A percentile compares a stretch with the other conserved stretches of the same genome.
Conservation (phyloP, 371 early-diverging fungal species). For the Nematocida sp. region DNA sequence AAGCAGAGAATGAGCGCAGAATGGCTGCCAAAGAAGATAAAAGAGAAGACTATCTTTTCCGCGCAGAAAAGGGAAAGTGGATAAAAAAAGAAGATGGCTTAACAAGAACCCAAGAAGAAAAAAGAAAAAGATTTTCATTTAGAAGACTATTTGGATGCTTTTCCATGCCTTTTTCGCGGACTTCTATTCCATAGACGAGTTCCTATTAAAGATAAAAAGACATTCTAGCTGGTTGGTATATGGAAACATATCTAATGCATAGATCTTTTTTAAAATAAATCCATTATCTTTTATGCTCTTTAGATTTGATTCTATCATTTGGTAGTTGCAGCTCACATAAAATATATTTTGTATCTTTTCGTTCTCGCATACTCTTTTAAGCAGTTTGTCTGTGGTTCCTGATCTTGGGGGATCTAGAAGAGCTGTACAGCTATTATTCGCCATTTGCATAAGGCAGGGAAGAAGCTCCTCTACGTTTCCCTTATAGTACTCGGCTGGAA, state of each 20-base stretch:
- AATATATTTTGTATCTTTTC: slow-evolving; percentile 69
- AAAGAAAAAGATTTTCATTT: neutral
- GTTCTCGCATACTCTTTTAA: slow-evolving; percentile 70
- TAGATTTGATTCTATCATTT: slow-evolving; percentile 71
- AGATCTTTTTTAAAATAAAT: slow-evolving; percentile 13
- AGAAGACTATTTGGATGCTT: too few relatives aligned
- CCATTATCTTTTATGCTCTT: slow-evolving; percentile 68
- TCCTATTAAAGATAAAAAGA: slow-evolving; percentile 41
- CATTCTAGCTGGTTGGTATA: slow-evolving; percentile 33
- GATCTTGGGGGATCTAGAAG: slow-evolving; percentile 76
- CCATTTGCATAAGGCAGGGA: neutral
- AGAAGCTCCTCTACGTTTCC: slow-evolving; percentile 68
- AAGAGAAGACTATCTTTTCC: slow-evolving; percentile 4
- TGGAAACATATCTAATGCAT: slow-evolving; percentile 50
- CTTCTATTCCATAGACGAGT: too few relatives aligned
- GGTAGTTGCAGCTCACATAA: slow-evolving; percentile 73
- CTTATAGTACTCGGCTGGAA: slow-evolving; percentile 37
- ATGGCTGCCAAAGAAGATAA: slow-evolving; percentile 37
- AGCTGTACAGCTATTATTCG: slow-evolving; percentile 38
- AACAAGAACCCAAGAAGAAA: neutral
- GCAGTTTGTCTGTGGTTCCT: slow-evolving; percentile 66
- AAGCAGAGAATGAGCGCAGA: slow-evolving; percentile 28
- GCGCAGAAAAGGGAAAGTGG: neutral
- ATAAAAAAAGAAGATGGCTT: neutral
- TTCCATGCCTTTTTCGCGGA: too few relatives aligned